Evolutionary conservation across 1,284 basidiomycete genomes (phyloP), one percentile per base, ranked within the genome.

Genomic region (Heterobasidion parviporum): DNA sequence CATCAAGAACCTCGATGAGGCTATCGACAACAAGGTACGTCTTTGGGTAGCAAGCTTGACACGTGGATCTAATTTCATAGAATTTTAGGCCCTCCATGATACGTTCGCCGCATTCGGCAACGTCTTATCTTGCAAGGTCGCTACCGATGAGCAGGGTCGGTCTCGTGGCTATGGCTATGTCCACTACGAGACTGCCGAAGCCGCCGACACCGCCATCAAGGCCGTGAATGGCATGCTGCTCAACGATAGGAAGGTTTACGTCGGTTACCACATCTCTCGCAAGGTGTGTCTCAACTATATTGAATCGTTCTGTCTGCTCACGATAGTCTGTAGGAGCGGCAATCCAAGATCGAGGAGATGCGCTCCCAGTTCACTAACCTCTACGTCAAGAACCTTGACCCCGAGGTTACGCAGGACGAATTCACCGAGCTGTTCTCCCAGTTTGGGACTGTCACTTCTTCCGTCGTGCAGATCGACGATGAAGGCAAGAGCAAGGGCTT

Each of bases 61-160:
- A 26, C 8, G 10, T 50, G 26, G 32, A 49, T 26, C 16, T 49
- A 32, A 18, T 1, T 15, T 52, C 49, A 18, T 36, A 7, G 16
- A 47, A 2, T 26, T 44, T 3, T 60, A 90, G 88, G 97, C 97
- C 63, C 91, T 99, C 59, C 97, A 99, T 72, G 97, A 99, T 73
- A 99, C 97, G 52, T 99, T 99, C 71, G 94, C 94, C 60, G 96
- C 97, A 52, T 99, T 99, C 70, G 97, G 97, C 61, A 96, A 97
- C 68, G 97, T 99, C 62, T 79, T 99, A 61, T 99, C 97, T 44
- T 99, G 97, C 88, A 99, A 99, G 79, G 96, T 99, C 64, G 97
- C 96, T 59, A 91, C 87, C 54, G 95, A 97, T 70, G 92, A 95
- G 70, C 85, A 87, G 62, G 94, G 93, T 60, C 87, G 87, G 66